Conservation (phyloP, 345 rosid genomes). For the Acer saccharum region DNA sequence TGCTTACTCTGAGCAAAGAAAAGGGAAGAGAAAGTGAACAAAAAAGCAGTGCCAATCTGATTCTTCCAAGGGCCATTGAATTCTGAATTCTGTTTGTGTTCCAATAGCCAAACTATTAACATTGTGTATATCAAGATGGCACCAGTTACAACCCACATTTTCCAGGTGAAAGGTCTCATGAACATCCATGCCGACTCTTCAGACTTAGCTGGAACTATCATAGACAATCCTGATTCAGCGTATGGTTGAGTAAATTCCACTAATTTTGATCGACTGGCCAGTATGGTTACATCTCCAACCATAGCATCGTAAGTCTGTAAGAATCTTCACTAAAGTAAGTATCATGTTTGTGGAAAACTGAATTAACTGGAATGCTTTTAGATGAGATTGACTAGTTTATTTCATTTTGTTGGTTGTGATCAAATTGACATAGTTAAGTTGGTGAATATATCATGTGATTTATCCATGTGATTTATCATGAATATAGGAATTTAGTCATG, state of each 20-base stretch:
- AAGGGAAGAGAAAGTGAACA: constrained; percentile 55
- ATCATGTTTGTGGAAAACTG: no score
- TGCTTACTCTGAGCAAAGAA: constrained; percentile 61
- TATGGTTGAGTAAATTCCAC: constrained; percentile 63
- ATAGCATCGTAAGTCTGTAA: constrained; percentile 44
- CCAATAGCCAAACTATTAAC: constrained; percentile 53
- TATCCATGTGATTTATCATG: background rate
- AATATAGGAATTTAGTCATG: no score
- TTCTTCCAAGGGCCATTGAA: constrained; percentile 25
- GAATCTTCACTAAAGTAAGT: background rate
- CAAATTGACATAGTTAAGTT: background rate
- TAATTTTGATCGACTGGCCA: constrained; percentile 28
- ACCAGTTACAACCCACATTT: constrained; percentile 53
- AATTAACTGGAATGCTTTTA: background rate
- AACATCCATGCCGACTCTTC: constrained; percentile 45
- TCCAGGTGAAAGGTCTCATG: constrained; percentile 46
- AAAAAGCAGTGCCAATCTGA: constrained; percentile 44
- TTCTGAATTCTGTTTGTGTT: constrained; percentile 39
- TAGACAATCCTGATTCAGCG: constrained; percentile 49
- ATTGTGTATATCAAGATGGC: constrained; percentile 43
- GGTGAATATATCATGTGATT: no score
- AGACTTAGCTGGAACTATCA: constrained; percentile 42
- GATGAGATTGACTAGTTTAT: background rate
- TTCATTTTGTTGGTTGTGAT: background rate
- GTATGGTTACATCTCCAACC: constrained; percentile 56